Conservation (phyloP, 1,284 basidiomycete genomes). For the Malassezia sympodialis region DNA sequence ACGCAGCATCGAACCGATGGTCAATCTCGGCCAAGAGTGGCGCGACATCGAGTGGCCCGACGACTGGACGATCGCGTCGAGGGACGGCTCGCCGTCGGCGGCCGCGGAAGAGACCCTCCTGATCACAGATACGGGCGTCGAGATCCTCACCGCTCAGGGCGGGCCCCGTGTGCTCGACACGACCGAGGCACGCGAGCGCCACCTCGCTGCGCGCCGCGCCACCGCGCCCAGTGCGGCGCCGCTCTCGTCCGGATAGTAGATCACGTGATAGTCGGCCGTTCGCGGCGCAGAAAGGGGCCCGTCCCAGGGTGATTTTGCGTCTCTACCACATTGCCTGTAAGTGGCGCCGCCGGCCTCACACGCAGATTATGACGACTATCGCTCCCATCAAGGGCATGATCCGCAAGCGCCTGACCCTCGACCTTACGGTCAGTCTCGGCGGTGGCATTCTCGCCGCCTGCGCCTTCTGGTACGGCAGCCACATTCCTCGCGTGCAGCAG, state of each 20-base stretch:
- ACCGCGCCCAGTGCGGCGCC: too few species aligned
- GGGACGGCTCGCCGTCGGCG: constrained; percentile 38
- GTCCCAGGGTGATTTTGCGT: neutral
- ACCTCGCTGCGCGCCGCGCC: constrained; percentile 9
- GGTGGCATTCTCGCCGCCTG: constrained; percentile 2
- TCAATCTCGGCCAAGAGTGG: constrained; percentile 37
- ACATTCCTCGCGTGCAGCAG: constrained; percentile 10
- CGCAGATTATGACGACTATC: constrained; percentile 10
- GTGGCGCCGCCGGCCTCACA: neutral
- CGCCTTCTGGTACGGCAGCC: constrained; percentile 16
- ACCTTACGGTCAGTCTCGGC: constrained; percentile 1
- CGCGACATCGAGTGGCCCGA: constrained; percentile 45
- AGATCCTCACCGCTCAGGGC: constrained; percentile 43
- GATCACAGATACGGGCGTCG: constrained; percentile 44
- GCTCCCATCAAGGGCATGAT: constrained; percentile 17
- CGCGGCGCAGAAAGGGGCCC: constrained; percentile 2
- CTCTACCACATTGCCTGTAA: neutral
- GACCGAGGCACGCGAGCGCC: constrained; percentile 27
- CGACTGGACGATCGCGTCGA: constrained; percentile 44
- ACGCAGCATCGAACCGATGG: constrained; percentile 46
- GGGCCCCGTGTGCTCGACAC: constrained; percentile 37
- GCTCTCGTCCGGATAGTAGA: too few species aligned
- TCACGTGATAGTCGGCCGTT: constrained; percentile 15
- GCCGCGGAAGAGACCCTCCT: constrained; percentile 45
- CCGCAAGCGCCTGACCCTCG: constrained; percentile 6